These are phyloP conservation scores for Hypoxylon perforatum DNA, from an alignment of 495 filamentous ascomycete genomes.

Conservation along the genomic window DNA sequence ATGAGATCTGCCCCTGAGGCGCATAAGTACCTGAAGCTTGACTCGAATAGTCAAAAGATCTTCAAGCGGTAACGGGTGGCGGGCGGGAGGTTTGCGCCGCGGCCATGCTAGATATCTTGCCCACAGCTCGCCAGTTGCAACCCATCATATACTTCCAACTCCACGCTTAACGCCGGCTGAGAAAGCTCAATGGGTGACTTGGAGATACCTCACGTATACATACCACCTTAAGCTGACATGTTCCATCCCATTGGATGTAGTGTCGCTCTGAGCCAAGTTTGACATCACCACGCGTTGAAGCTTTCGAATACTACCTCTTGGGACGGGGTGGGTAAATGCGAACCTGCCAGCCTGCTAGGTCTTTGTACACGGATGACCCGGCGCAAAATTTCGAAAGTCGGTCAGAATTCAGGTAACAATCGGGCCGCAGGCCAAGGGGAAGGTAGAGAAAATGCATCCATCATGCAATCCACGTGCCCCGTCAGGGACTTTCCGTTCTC, in stretches of 20 bases:
- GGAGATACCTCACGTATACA: conserved; percentile 1
- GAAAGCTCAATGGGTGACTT: conserved; percentile 1
- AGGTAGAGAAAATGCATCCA: conserved; percentile 18
- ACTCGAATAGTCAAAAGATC: conserved; percentile 25
- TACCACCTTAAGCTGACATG: conserved; percentile 16
- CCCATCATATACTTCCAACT: conserved; percentile 21
- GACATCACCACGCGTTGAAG: conserved; percentile 25
- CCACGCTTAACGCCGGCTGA: conserved; percentile 34
- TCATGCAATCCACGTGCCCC: conserved; percentile 19
- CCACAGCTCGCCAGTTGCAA: conserved; percentile 38
- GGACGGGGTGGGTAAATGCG: conserved; percentile 9
- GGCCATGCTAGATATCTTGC: conserved; percentile 21
- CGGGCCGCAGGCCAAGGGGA: conserved; percentile 35
- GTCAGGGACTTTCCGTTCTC: conserved; percentile 2
- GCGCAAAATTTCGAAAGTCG: conserved; percentile 18
- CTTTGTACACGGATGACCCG: conserved; percentile 20
- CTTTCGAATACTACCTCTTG: conserved; percentile 14
- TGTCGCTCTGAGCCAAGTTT: conserved; percentile 5
- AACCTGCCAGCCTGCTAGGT: conserved; percentile 12
- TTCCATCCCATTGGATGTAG: not conserved
- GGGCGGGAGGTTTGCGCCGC: conserved; percentile 6
- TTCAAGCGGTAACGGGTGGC: conserved; percentile 20
- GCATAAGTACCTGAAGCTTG: conserved; percentile 15
- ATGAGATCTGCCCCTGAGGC: conserved; percentile 1
- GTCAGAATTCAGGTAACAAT: conserved; percentile 38